phyloP scores from a whole-genome alignment of 139 green algal species.

The Coccomyxa sp. region DNA sequence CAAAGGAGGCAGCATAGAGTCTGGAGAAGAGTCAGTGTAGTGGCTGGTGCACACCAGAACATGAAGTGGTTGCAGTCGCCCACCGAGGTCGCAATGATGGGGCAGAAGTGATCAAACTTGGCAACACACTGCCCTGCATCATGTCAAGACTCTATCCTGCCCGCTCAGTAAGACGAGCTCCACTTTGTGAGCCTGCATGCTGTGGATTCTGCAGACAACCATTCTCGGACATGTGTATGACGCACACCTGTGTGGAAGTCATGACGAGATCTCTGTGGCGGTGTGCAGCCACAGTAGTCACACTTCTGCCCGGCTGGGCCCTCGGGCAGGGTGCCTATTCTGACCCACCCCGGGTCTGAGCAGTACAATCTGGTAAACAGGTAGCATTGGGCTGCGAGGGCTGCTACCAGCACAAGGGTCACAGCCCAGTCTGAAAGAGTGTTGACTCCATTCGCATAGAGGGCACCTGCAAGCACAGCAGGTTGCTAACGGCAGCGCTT shows the following conservation, averaged over 20 bases:
- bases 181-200: not conserved
- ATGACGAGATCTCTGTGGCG: not conserved
- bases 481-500: no score
- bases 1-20: not conserved
- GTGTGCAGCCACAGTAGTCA: not conserved
- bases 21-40: not conserved
- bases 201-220: not conserved
- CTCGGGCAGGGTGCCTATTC: not conserved
- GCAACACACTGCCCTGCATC: not conserved
- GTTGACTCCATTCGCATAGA: no score
- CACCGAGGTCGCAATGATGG: not conserved
- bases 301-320: not conserved
- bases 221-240: not conserved
- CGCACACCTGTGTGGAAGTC: not conserved
- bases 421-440: no score
- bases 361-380: not conserved
- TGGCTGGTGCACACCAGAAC: not conserved
- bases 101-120: slow-evolving; percentile 8
- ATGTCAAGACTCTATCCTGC: not conserved
- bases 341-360: not conserved
- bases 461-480: no score
- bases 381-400: no score
- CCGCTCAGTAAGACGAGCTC: not conserved
- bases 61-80: not conserved
- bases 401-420: no score